Base-by-base conservation (phyloP, 441 rosid species). In the Jatropha podagrica region DNA sequence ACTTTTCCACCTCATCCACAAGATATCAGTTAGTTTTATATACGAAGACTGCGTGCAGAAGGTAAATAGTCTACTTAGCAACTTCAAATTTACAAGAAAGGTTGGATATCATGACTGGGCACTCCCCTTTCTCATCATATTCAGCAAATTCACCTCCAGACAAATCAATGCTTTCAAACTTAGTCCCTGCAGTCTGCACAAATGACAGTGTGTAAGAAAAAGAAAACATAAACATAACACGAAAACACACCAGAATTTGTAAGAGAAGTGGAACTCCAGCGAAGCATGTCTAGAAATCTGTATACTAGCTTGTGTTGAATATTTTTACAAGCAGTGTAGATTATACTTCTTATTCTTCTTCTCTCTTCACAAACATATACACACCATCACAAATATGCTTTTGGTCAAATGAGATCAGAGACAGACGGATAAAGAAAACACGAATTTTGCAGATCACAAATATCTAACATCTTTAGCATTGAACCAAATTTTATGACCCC, bases 101-200 rank as follows among this genome's bases (percentile, higher is more conserved):
- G 77, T 93, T 88, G 27, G 99, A 95, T 74, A 95, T 90, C 99
- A 95, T 93, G 23, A 91, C 98, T 0, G 97, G 95, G 78, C 90
- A 90, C 86, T 85, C 91, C 38, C 97, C 97, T 81, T 93, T 91
- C 89, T 91, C 99, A 74, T 93, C 96, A 12, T 95, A 95, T 60
- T 95, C 99, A 14, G 87, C 75, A 56, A 84, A 90, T 48, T 95
- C 97, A 13, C 82, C 98, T 14, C 80, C 91, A 59, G 95, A 93
- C 84, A 95, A 82, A 80, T 95, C 99, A 44, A 93, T 79, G 44
- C 71, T 83, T 63, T 90, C 93, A 72, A 83, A 95, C 72, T 83
- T 86, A 44, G 95, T 88, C 77, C 98, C 98, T 64, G 82, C 84
- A 78, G 77, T 59, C 97, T 92, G 78, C 82, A 72, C 44, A 68